Percentiles rank a stretch among this genome's conserved stretches.
These are phyloP conservation scores for Trichophyton equinum DNA, from an alignment of 2,329 filamentous ascomycete species.

Conservation along the genomic window DNA sequence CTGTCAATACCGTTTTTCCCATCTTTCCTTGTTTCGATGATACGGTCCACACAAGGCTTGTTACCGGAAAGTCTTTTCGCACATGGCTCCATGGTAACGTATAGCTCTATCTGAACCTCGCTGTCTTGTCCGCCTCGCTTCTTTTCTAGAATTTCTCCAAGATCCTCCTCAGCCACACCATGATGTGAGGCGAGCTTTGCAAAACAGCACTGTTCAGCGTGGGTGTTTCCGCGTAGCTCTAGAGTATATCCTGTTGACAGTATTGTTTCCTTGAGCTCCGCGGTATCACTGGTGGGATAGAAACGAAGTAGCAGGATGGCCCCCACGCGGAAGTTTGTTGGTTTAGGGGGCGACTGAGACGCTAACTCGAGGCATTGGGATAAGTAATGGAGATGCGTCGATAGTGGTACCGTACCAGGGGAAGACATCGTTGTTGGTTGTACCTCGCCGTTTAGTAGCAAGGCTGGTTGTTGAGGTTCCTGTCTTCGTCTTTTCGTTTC, in stretches of 20 bases:
- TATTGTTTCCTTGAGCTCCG: conserved; percentile 36
- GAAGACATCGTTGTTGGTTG: conserved; percentile 5
- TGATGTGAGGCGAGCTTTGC: conserved; percentile 45
- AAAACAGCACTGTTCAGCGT: conserved; percentile 89
- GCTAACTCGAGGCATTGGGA: conserved; percentile 63
- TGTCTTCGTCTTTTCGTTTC: background rate
- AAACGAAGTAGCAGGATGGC: conserved; percentile 57
- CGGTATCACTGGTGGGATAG: conserved; percentile 11
- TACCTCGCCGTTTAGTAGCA: background rate
- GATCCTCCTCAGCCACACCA: conserved; percentile 23
- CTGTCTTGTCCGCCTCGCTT: background rate
- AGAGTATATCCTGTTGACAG: conserved; percentile 80
- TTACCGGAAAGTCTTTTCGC: conserved; percentile 37
- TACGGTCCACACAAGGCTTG: conserved; percentile 55
- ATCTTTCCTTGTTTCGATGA: conserved; percentile 41
- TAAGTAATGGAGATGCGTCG: conserved; percentile 44
- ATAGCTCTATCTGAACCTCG: conserved; percentile 49
- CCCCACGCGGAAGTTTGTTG: conserved; percentile 87
- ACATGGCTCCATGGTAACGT: conserved; percentile 70
- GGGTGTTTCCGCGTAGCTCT: conserved; percentile 83
- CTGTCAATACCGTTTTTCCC: conserved; percentile 46
- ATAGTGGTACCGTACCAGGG: background rate
- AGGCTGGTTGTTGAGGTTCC: background rate
- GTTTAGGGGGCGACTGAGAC: conserved; percentile 65
- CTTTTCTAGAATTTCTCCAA: conserved; percentile 27